Evolutionary conservation across 1,284 basidiomycete species (phyloP), one percentile per base, ranked within the genome.

Genomic region (Grifola frondosa): DNA sequence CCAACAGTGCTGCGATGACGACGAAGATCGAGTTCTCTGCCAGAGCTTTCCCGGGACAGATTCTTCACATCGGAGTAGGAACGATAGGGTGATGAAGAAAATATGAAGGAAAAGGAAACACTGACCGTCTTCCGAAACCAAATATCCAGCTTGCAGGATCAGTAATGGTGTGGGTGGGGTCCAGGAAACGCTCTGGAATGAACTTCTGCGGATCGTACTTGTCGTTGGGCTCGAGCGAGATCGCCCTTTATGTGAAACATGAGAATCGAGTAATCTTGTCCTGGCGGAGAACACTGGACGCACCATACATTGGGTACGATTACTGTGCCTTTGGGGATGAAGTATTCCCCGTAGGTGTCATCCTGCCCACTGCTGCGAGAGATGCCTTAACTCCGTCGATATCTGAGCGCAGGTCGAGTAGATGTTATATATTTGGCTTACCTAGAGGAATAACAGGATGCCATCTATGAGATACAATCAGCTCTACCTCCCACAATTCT

Each of bases 171-270:
- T 44, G 29, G 3, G 36, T 43, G 22, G 42, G 42, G 11, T 35
- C 36, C 11, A 61, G 44, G 29, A 56, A 62, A 2, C 62, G 43
- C 22, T 62, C 61, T 1, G 62, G 62, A 11, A 52, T 52, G 46
- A 62, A 64, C 3, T 34, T 21, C 22, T 42, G 22, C 3, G 59
- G 55, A 33, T 62, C 54, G 25, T 52, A 44, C 17, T 56, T 59
- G 0, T 44, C 47, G 10, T 40, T 30, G 21, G 49, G 44, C 24
- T 54, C 54, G 34, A 58, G 49, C 13, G 60, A 52, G 29, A 63
- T 44, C 2, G 55, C 47, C 54, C 59, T 62, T 16, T 23, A n/a
- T 62, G 26, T 11, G 4, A 15, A 12, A 16, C 12, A 1, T 3
- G 8, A 6, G 12, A 2, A n/a, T 7, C 16, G 13, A 12, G 11